A percentile compares a stretch with the other conserved stretches of the same genome.
Evolutionary conservation across 108 stramenopile genomes (phyloP).

Genomic region (Nitzschia putrida): DNA sequence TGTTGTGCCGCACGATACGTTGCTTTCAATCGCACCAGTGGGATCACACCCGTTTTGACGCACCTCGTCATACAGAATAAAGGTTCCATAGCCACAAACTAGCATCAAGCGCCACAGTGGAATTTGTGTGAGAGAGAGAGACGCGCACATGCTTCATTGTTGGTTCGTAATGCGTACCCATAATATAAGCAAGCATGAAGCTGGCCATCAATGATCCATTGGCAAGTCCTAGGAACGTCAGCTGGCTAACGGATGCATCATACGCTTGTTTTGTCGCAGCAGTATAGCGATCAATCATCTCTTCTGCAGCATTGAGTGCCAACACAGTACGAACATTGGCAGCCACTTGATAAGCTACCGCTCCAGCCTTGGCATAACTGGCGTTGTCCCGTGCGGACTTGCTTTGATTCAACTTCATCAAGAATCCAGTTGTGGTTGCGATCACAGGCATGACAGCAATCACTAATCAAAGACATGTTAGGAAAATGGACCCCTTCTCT

Average conservation of each 20-base stretch:
- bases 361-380: conserved; percentile 45
- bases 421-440: conserved; percentile 22
- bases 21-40: conserved; percentile 24
- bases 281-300: conserved; percentile 39
- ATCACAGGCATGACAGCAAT: conserved; percentile 45
- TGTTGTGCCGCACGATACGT: conserved; percentile 33
- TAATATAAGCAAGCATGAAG: conserved; percentile 30
- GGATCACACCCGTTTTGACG: conserved; percentile 50
- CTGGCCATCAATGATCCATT: conserved; percentile 47
- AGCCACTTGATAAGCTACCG: conserved; percentile 43
- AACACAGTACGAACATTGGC: conserved; percentile 50
- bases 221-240: conserved; percentile 39
- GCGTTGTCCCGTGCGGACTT: conserved; percentile 38
- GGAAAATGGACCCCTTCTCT: no score
- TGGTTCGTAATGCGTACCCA: conserved; percentile 31
- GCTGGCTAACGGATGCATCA: conserved; percentile 26
- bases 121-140: no score
- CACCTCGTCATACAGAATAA: conserved; percentile 36
- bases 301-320: no score
- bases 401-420: conserved; percentile 35
- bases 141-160: conserved; percentile 35
- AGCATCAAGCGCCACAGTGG: no score
- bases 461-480: conserved; percentile 10
- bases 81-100: conserved; percentile 36
- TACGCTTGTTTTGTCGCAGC: conserved; percentile 42